Percentiles rank a stretch among this genome's conserved stretches.
These are phyloP conservation scores for Cladophialophora chaetospira DNA, from an alignment of 2,329 filamentous ascomycete genomes.

Conservation along the genomic window DNA sequence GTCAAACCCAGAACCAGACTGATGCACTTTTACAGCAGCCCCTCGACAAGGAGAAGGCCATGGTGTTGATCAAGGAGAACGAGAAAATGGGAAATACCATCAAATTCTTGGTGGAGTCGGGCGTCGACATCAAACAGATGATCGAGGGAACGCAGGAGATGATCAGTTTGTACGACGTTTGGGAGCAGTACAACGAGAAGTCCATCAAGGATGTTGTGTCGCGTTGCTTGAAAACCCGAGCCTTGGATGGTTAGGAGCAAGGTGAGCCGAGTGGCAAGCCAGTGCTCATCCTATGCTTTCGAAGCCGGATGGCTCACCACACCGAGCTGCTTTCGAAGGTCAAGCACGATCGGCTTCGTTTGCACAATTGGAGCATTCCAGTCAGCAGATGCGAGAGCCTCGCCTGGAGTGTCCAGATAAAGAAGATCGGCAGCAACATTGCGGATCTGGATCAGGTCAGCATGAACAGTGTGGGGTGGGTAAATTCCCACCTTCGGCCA, in stretches of 20 bases:
- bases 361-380: slow-evolving; percentile 26
- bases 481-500: slow-evolving; percentile 28
- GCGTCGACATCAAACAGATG: slow-evolving; percentile 78
- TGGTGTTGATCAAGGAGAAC: slow-evolving; percentile 43
- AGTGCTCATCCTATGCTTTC: background rate
- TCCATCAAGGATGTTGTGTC: slow-evolving; percentile 64
- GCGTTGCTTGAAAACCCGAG: slow-evolving; percentile 63
- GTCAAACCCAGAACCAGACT: background rate
- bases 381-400: slow-evolving; percentile 26
- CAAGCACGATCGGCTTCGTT: slow-evolving; percentile 30
- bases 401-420: slow-evolving; percentile 25
- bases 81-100: slow-evolving; percentile 67
- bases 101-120: slow-evolving; percentile 82
- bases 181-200: slow-evolving; percentile 68
- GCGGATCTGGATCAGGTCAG: slow-evolving; percentile 19
- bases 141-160: slow-evolving; percentile 90
- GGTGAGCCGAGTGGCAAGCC: background rate
- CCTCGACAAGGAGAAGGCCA: slow-evolving; percentile 19
- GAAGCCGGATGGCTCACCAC: slow-evolving; percentile 17
- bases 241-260: slow-evolving; percentile 54
- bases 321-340: slow-evolving; percentile 28
- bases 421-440: slow-evolving; percentile 31
- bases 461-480: background rate
- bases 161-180: slow-evolving; percentile 81
- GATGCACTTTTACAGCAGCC: slow-evolving; percentile 16